Base-by-base conservation (phyloP, 495 filamentous ascomycete genomes). In the Aspergillus ellipticus region DNA sequence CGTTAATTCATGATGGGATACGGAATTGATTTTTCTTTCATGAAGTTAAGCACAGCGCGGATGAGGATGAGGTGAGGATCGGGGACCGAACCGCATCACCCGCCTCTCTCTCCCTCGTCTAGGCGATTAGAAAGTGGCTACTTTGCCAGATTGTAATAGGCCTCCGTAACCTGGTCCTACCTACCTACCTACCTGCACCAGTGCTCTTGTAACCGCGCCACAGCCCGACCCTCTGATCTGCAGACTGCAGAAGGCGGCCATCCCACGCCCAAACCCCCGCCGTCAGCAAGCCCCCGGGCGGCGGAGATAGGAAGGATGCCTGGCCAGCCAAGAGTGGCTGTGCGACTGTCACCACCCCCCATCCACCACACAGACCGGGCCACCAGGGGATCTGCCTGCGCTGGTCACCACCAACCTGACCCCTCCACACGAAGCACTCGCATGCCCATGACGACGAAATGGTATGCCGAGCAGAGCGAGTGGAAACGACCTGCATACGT, bases 1-100 rank as follows among this genome's bases (percentile, higher is more conserved):
- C 54, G 43, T 54, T 53, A 26, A 35, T 54, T 55, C 52, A 59
- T 51, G 57, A 59, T 55, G 41, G 57, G 47, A 46, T 55, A 59
- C 57, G 57, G 50, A 51, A 50, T 54, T 51, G 21, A 43, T 33
- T 51, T 48, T 51, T 54, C 13, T 48, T 48, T 48, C 45, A 48
- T 48, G 45, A 48, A 48, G 45, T 29, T 16, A 16, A 47, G 28
- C 13, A 28, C 3, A 28, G 37, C n/a, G n/a, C n/a, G n/a, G 42
- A 22, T 45, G 19, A 28, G 21, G 22, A 15, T 4, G 16, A 47
- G 20, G 42, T 4, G 16, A 47, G 20, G 42, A 35, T 37, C 13
- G 4, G 4, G 33, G 4, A 15, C 11, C 33, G 3, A 13, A 7
- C 24, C 24, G 7, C 4, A 7, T 28, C 24, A 28, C 24, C 24